Evolutionary conservation across 2,329 filamentous ascomycete species (phyloP).

Genomic region (Xenosphaeropsis pyriputrescens): DNA sequence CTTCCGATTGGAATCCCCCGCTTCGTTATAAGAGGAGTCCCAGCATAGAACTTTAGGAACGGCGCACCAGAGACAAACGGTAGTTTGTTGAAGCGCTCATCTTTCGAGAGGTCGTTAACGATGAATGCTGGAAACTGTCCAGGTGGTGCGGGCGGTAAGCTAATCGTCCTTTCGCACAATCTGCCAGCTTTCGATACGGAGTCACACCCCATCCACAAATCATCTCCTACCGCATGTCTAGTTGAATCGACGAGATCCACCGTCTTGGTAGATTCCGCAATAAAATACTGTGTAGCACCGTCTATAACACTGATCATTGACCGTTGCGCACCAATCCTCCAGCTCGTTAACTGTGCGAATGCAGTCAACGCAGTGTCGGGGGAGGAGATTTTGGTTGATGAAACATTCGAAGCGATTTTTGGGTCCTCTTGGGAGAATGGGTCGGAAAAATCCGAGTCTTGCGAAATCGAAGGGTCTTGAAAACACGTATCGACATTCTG

Average conservation of each 20-base stretch:
- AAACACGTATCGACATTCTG: background rate
- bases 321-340: constrained; percentile 30
- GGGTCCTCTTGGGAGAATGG: constrained; percentile 1
- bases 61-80: constrained; percentile 14
- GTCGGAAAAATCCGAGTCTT: constrained; percentile 2
- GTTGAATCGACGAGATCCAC: constrained; percentile 18
- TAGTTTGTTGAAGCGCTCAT: constrained; percentile 15
- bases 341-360: constrained; percentile 32
- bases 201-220: constrained; percentile 18
- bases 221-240: constrained; percentile 14
- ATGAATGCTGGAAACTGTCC: constrained; percentile 16
- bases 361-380: constrained; percentile 29
- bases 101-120: constrained; percentile 14
- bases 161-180: constrained; percentile 18
- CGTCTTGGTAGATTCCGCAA: constrained; percentile 33
- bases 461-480: background rate
- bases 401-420: constrained; percentile 11
- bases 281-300: constrained; percentile 28
- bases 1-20: constrained; percentile 34
- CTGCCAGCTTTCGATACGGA: constrained; percentile 14
- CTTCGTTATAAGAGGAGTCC: constrained; percentile 18
- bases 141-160: constrained; percentile 5
- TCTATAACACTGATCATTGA: constrained; percentile 33
- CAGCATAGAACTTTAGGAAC: constrained; percentile 16
- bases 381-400: constrained; percentile 16